A percentile compares a stretch with the other conserved stretches of the same genome.
Evolutionary conservation across 345 rosid species (phyloP).

Genomic region (Aquilaria yunnanensis): DNA sequence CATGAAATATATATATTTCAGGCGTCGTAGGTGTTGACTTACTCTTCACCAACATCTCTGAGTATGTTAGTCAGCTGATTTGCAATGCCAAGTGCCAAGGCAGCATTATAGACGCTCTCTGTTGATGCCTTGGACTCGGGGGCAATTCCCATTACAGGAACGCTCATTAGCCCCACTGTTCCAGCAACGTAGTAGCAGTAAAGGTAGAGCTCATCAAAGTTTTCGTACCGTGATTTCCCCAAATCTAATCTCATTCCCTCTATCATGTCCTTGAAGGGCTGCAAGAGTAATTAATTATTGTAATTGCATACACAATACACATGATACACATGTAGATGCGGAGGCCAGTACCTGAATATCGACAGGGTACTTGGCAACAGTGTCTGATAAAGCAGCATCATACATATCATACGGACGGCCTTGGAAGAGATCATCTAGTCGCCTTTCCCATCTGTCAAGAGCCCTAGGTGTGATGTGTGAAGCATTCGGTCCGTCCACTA

Average conservation of each 20-base stretch:
- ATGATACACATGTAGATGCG: no score
- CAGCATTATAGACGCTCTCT: constrained; percentile 43
- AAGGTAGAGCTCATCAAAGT: constrained; percentile 50
- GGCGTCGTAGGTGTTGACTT: constrained; percentile 11
- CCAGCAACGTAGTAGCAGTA: constrained; percentile 56
- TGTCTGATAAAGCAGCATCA: constrained; percentile 44
- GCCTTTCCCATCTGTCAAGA: constrained; percentile 43
- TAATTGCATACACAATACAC: no score
- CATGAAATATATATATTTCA: no score
- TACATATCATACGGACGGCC: constrained; percentile 42
- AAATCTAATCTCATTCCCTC: constrained; percentile 48
- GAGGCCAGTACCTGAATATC: constrained; percentile 36
- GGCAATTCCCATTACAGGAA: constrained; percentile 51
- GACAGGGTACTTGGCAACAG: constrained; percentile 38
- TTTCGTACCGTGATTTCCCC: constrained; percentile 33
- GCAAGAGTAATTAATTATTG: neutral
- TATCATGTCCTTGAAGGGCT: constrained; percentile 57
- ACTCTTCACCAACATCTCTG: constrained; percentile 59
- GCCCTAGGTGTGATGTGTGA: constrained; percentile 45
- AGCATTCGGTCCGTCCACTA: constrained; percentile 50
- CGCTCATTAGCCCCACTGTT: constrained; percentile 51
- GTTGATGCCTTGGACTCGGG: constrained; percentile 41
- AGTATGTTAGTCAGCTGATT: constrained; percentile 56
- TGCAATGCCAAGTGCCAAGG: constrained; percentile 47
- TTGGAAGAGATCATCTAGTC: constrained; percentile 35